Percentiles rank a stretch among this genome's conserved stretches.
phyloP scores from a whole-genome alignment of 148 eudicot species.

The Rhododendron henanense region DNA sequence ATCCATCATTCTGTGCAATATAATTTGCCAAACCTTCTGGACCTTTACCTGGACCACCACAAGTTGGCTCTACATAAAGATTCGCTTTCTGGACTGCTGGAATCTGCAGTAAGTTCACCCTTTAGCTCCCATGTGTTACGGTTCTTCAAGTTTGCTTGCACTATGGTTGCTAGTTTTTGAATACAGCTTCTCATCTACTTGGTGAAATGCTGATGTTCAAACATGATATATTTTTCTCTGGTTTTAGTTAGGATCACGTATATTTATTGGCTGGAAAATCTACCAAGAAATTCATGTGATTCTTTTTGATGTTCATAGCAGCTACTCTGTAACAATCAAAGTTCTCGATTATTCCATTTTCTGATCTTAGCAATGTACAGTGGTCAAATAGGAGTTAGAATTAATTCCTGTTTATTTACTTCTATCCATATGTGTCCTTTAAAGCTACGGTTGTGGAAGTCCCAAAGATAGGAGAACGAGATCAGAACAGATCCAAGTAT shows the following conservation, averaged over 20 bases:
- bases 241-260: neutral
- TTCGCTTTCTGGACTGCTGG: conserved; percentile 47
- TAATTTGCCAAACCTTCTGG: conserved; percentile 81
- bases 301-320: conserved; percentile 3
- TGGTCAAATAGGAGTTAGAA: neutral
- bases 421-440: neutral
- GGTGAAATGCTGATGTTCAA: neutral
- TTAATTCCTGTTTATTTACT: neutral
- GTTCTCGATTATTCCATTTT: neutral
- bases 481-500: neutral
- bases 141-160: conserved; percentile 2
- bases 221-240: neutral
- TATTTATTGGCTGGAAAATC: neutral
- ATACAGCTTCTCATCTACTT: neutral
- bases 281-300: neutral
- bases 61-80: conserved; percentile 62
- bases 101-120: conserved; percentile 65
- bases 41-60: conserved; percentile 89
- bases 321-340: neutral
- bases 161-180: neutral
- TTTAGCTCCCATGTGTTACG: neutral
- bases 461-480: neutral
- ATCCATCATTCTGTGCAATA: conserved; percentile 56
- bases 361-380: neutral
- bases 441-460: neutral